Evolutionary conservation across 495 filamentous ascomycete species (phyloP).

Genomic region (Neurospora terricola): DNA sequence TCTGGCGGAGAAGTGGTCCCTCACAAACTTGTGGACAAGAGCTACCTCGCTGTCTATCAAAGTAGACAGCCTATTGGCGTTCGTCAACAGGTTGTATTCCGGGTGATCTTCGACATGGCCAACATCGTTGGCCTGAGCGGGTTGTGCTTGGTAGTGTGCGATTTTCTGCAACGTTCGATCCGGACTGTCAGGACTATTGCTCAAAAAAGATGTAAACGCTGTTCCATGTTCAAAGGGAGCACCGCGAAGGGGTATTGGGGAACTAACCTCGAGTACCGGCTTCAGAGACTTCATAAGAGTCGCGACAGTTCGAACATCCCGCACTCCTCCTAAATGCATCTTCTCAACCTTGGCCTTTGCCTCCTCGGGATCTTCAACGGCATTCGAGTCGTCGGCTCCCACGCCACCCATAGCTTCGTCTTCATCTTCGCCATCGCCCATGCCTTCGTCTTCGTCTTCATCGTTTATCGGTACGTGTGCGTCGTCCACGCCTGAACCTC

Average conservation of each 20-base stretch:
- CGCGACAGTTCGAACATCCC: conserved; percentile 66
- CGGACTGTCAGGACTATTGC: conserved; percentile 50
- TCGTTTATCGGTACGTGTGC: conserved; percentile 32
- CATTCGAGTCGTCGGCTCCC: conserved; percentile 28
- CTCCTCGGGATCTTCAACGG: conserved; percentile 54
- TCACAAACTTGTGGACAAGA: conserved; percentile 87
- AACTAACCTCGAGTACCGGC: conserved; percentile 68
- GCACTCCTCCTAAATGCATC: conserved; percentile 61
- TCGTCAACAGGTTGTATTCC: conserved; percentile 72
- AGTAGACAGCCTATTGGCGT: conserved; percentile 77
- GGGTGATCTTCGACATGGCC: conserved; percentile 79
- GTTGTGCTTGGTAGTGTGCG: conserved; percentile 57
- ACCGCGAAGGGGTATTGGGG: conserved; percentile 5
- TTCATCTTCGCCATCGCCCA: conserved; percentile 37
- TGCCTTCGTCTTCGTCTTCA: conserved; percentile 36
- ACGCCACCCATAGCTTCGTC: conserved; percentile 47
- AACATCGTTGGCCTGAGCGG: conserved; percentile 52
- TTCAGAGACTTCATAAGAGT: conserved; percentile 65
- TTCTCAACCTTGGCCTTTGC: conserved; percentile 66
- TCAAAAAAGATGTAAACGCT: conserved; percentile 40
- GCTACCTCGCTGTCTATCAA: conserved; percentile 86
- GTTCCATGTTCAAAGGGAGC: conserved; percentile 14
- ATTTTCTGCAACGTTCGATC: conserved; percentile 56
- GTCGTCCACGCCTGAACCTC: conserved; percentile 13
- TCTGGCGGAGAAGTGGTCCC: conserved; percentile 88